phyloP scores from a whole-genome alignment of 148 eudicot species.

The Nyssa sinensis region DNA sequence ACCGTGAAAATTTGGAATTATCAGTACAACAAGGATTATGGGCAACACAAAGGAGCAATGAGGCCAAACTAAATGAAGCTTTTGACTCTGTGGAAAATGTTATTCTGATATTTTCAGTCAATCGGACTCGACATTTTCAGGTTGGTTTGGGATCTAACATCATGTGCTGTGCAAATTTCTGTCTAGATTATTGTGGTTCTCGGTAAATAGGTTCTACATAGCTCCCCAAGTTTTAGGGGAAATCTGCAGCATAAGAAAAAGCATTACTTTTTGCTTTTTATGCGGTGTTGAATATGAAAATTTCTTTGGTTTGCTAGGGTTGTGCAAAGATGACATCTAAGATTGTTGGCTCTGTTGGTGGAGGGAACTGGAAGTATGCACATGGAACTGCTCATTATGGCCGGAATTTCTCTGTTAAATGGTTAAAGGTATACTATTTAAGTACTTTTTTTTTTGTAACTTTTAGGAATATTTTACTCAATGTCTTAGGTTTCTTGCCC shows the following conservation, averaged over 20 bases:
- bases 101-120: slow-evolving; percentile 89
- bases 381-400: slow-evolving; percentile 99
- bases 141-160: slow-evolving; percentile 32
- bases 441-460: background rate
- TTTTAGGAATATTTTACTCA: no score
- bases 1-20: slow-evolving; percentile 92
- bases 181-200: background rate
- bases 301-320: slow-evolving; percentile 53
- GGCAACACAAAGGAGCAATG: slow-evolving; percentile 99
- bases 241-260: background rate
- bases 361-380: slow-evolving; percentile 98
- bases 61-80: slow-evolving; percentile 97
- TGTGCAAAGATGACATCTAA: slow-evolving; percentile 96
- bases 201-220: background rate
- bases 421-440: slow-evolving; percentile 70
- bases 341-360: slow-evolving; percentile 83
- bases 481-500: slow-evolving; percentile 3
- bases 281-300: slow-evolving; percentile 15
- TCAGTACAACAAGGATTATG: slow-evolving; percentile 99
- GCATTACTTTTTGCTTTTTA: background rate
- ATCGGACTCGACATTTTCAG: slow-evolving; percentile 97
- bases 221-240: background rate
- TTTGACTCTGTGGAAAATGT: slow-evolving; percentile 96
- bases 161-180: slow-evolving; percentile 1
- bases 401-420: slow-evolving; percentile 88